Percentiles rank a stretch among this genome's conserved stretches.
These are phyloP conservation scores for Fusarium palustre DNA, from an alignment of 2,329 filamentous ascomycete species.

Conservation along the genomic window DNA sequence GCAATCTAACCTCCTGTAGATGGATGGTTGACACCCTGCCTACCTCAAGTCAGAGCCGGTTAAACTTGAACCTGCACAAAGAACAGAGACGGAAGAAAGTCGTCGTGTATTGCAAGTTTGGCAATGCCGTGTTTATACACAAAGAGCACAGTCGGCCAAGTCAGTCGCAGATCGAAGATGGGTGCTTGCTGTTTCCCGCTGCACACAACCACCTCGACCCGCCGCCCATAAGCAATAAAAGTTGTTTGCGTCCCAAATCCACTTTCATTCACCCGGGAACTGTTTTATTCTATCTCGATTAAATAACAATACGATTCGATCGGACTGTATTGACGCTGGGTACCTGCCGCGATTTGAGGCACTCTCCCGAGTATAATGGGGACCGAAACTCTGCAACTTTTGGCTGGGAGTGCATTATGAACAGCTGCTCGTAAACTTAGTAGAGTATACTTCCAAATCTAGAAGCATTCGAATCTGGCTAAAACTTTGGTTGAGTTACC, in stretches of 20 bases:
- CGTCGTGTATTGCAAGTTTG: neutral
- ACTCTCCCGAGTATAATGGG: neutral
- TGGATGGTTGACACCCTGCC: neutral
- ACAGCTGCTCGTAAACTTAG: neutral
- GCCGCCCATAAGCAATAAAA: slow-evolving; percentile 5
- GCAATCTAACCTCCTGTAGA: neutral
- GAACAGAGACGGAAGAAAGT: neutral
- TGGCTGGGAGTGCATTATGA: neutral
- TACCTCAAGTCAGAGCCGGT: neutral
- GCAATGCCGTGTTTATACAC: neutral
- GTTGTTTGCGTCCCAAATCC: slow-evolving; percentile 12
- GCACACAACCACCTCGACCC: slow-evolving; percentile 30
- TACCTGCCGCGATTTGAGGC: neutral
- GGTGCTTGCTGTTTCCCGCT: slow-evolving; percentile 40
- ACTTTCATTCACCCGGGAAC: neutral
- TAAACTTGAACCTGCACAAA: neutral
- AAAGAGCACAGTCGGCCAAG: slow-evolving; percentile 19
- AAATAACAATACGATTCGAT: neutral
- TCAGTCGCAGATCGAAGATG: slow-evolving; percentile 14
- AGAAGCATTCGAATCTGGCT: too few relatives aligned
- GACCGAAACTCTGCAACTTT: neutral
- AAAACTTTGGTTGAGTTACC: neutral
- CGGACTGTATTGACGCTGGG: neutral
- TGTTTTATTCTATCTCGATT: neutral
- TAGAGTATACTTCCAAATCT: neutral